phyloP scores from a whole-genome alignment of 768 basidiomycete genomes.

The Mycena floridula region DNA sequence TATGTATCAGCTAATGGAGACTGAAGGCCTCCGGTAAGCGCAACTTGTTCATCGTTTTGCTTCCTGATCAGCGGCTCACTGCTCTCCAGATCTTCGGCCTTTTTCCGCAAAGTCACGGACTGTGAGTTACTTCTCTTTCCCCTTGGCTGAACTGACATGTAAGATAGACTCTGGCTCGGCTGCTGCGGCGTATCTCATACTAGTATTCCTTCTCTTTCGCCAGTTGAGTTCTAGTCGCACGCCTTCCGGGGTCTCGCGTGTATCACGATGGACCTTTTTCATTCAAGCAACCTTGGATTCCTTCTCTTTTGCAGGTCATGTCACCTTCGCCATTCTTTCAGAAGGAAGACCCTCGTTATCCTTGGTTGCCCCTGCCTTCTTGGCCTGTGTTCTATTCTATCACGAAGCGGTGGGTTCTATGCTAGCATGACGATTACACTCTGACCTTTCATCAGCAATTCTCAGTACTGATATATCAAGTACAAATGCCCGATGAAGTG shows the following conservation, averaged over 20 bases:
- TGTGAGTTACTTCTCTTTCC: slow-evolving; percentile 29
- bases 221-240: slow-evolving; percentile 74
- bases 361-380: slow-evolving; percentile 77
- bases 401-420: slow-evolving; percentile 81
- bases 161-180: slow-evolving; percentile 69
- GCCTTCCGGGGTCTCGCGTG: slow-evolving; percentile 69
- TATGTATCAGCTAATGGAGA: slow-evolving; percentile 57
- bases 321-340: slow-evolving; percentile 82
- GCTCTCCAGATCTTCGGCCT: slow-evolving; percentile 42
- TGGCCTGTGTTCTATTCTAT: slow-evolving; percentile 74
- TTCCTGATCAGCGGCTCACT: no score
- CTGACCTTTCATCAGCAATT: slow-evolving; percentile 57
- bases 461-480: slow-evolving; percentile 69
- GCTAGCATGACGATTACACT: neutral
- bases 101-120: slow-evolving; percentile 71
- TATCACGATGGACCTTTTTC: slow-evolving; percentile 82
- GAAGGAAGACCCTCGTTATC: slow-evolving; percentile 79
- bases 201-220: slow-evolving; percentile 64
- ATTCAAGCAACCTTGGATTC: slow-evolving; percentile 76
- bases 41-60: neutral
- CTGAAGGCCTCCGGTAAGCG: slow-evolving; percentile 62
- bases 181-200: slow-evolving; percentile 54
- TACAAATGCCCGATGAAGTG: slow-evolving; percentile 79
- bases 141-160: neutral
- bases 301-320: slow-evolving; percentile 81